A percentile compares a stretch with the other conserved stretches of the same genome.
Evolutionary conservation across 305 asterid genomes (phyloP).

Genomic region (Ajuga reptans): DNA sequence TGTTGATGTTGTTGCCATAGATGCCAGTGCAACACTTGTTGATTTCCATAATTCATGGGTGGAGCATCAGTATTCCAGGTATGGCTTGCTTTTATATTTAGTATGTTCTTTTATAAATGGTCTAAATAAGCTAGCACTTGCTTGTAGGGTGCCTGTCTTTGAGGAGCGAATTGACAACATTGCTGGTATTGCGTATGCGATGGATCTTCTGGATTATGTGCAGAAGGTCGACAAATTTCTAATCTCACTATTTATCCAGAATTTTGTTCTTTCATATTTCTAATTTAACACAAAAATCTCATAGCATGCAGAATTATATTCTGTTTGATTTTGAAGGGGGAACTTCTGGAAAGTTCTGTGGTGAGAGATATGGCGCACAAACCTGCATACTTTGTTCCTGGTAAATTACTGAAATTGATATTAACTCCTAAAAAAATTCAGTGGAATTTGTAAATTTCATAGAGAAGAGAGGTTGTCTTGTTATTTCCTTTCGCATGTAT

Average conservation of each 20-base stretch:
- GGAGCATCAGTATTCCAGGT: conserved; percentile 97
- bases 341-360: conserved; percentile 70
- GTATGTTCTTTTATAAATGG: conserved; percentile 3
- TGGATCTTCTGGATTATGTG: conserved; percentile 94
- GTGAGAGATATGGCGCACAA: conserved; percentile 94
- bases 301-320: conserved; percentile 45
- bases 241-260: conserved; percentile 15
- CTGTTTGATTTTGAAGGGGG: conserved; percentile 90
- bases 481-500: background rate
- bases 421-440: conserved; percentile 8
- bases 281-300: conserved; percentile 36
- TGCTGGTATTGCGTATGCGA: conserved; percentile 97
- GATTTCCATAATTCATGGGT: conserved; percentile 95
- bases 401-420: conserved; percentile 33
- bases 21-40: conserved; percentile 78
- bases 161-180: conserved; percentile 95
- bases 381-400: conserved; percentile 98
- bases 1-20: conserved; percentile 93
- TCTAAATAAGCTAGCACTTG: conserved; percentile 21
- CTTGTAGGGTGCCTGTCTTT: conserved; percentile 89
- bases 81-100: conserved; percentile 21
- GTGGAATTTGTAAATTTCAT: conserved; percentile 6
- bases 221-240: conserved; percentile 61
- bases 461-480: background rate
- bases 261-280: conserved; percentile 26